Conservation (phyloP, 495 filamentous ascomycete species). For the Lasiosphaeria ovina region DNA sequence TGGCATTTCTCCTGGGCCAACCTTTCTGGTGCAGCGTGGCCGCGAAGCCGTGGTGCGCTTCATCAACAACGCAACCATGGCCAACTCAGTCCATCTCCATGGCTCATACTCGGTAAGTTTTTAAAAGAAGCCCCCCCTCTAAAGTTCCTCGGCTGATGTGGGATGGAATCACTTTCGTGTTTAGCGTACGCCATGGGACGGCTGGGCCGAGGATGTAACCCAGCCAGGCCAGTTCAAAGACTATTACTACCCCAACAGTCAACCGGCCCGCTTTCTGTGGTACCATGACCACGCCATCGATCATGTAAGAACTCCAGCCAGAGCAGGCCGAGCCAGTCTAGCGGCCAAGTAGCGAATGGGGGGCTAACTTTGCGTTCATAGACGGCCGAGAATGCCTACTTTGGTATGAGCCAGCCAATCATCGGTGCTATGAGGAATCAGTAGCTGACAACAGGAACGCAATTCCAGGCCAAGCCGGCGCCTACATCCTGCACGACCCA, state of each 20-base stretch:
- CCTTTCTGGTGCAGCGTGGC: slow-evolving; percentile 43
- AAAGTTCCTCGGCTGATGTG: background rate
- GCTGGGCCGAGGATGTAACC: slow-evolving; percentile 56
- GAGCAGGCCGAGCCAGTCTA: background rate
- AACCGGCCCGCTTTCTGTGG: slow-evolving; percentile 52
- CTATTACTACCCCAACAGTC: slow-evolving; percentile 59
- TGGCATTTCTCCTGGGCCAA: slow-evolving; percentile 54
- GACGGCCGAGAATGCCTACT: slow-evolving; percentile 55
- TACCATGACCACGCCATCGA: slow-evolving; percentile 55
- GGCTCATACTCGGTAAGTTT: slow-evolving; percentile 44
- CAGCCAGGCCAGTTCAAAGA: slow-evolving; percentile 53
- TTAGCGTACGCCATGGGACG: slow-evolving; percentile 40
- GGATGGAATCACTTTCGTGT: background rate
- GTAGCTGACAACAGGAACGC: background rate
- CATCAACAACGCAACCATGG: slow-evolving; percentile 45
- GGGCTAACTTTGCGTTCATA: slow-evolving; percentile 6
- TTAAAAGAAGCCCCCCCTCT: background rate
- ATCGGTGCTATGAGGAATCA: background rate
- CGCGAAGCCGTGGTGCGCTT: slow-evolving; percentile 52
- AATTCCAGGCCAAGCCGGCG: slow-evolving; percentile 43
- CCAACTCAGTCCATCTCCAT: slow-evolving; percentile 50
- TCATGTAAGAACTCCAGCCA: slow-evolving; percentile 12
- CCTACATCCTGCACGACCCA: slow-evolving; percentile 40
- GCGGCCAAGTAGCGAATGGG: background rate
- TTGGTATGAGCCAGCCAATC: slow-evolving; percentile 16